Conservation (phyloP, 1,284 basidiomycete genomes). For the Trichosporon sp. region DNA sequence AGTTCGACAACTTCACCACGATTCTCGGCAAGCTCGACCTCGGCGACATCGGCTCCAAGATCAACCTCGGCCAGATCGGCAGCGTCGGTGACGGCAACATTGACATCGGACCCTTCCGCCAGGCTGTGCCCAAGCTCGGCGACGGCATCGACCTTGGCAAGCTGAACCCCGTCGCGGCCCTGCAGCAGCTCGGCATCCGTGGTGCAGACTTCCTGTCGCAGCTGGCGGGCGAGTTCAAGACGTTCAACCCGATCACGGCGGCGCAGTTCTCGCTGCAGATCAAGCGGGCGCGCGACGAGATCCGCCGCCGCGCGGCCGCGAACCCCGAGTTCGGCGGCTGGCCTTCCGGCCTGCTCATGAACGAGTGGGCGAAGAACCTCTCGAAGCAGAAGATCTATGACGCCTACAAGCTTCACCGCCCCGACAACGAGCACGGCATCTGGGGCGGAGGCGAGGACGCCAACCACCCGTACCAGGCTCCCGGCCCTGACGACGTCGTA, state of each 20-base stretch:
- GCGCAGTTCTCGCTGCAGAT: background rate
- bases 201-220: background rate
- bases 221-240: background rate
- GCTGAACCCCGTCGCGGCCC: background rate
- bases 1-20: background rate
- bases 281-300: background rate
- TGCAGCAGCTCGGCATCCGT: background rate
- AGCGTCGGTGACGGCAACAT: background rate
- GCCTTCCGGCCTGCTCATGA: background rate
- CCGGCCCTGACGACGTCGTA: background rate
- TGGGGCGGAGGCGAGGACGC: constrained; percentile 14
- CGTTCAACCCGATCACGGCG: background rate
- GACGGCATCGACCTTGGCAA: background rate
- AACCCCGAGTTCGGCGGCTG: constrained; percentile 1
- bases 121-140: background rate
- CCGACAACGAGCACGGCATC: background rate
- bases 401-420: background rate
- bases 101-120: background rate
- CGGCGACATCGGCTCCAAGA: background rate
- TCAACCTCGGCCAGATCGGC: background rate
- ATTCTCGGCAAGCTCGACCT: background rate
- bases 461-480: constrained; percentile 25
- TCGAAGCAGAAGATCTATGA: background rate
- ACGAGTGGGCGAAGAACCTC: background rate
- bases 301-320: background rate